Conservation (phyloP, 306 rosid species). For the Astragalus membranaceus region DNA sequence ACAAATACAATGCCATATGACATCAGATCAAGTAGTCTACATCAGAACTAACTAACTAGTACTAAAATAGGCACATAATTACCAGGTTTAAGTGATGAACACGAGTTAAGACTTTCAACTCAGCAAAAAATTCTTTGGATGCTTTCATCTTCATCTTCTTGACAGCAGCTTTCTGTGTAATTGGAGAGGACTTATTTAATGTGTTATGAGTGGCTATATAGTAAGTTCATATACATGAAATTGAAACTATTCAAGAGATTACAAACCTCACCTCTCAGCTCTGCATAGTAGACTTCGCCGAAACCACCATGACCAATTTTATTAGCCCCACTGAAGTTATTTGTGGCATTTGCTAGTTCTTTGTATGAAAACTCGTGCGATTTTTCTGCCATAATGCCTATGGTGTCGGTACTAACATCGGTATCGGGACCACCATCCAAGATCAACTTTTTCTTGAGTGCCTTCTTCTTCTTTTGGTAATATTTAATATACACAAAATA, state of each 20-base stretch:
- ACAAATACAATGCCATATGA: neutral
- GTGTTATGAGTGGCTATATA: too few species aligned
- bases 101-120: conserved; percentile 66
- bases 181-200: neutral
- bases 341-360: conserved; percentile 79
- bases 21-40: neutral
- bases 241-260: too few species aligned
- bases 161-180: conserved; percentile 72
- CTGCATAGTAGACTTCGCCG: conserved; percentile 82
- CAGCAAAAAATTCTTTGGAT: conserved; percentile 75
- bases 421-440: too few species aligned
- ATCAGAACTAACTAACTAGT: too few species aligned
- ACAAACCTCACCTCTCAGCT: conserved; percentile 91
- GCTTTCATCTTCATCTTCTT: conserved; percentile 91
- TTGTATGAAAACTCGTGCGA: conserved; percentile 74
- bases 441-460: too few species aligned
- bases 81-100: conserved; percentile 98
- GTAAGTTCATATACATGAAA: too few species aligned
- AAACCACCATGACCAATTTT: conserved; percentile 94
- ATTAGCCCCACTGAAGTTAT: conserved; percentile 60
- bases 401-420: conserved; percentile 23
- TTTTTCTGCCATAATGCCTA: conserved; percentile 46
- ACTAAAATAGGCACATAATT: neutral
- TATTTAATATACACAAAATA: neutral
- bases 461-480: neutral